phyloP scores from a whole-genome alignment of 2,329 filamentous ascomycete genomes.

The Phaeosphaeriaceae sp. region DNA sequence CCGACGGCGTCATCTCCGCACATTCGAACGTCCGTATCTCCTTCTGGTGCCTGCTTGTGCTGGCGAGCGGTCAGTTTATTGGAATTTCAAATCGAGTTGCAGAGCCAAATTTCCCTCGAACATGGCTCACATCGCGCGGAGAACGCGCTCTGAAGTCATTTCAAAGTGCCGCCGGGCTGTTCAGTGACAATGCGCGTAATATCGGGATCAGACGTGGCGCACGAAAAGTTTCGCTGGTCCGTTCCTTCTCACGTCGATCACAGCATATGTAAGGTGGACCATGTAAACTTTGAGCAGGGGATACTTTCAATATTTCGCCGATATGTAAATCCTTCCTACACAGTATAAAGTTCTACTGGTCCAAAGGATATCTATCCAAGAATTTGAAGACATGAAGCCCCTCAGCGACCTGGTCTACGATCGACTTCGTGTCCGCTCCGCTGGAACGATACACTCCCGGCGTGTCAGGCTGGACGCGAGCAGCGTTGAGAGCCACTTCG shows the following conservation, averaged over 20 bases:
- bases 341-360: constrained; percentile 40
- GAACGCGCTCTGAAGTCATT: neutral
- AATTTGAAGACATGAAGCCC: constrained; percentile 73
- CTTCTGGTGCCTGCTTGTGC: neutral
- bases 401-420: constrained; percentile 44
- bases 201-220: neutral
- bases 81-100: neutral
- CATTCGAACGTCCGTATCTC: neutral
- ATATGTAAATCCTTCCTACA: neutral
- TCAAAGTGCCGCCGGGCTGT: neutral
- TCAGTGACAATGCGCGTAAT: neutral
- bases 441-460: constrained; percentile 47
- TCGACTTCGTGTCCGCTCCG: constrained; percentile 15
- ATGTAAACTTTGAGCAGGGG: neutral
- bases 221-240: neutral
- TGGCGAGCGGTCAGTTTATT: neutral
- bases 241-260: neutral
- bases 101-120: neutral
- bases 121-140: neutral
- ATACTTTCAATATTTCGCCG: neutral
- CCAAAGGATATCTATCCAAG: constrained; percentile 68
- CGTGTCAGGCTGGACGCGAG: constrained; percentile 53
- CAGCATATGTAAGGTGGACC: neutral
- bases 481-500: constrained; percentile 50
- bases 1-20: constrained; percentile 3